Evolutionary conservation across 345 rosid genomes (phyloP), one percentile per base, ranked within the genome.

Genomic region (Ceriops decandra): DNA sequence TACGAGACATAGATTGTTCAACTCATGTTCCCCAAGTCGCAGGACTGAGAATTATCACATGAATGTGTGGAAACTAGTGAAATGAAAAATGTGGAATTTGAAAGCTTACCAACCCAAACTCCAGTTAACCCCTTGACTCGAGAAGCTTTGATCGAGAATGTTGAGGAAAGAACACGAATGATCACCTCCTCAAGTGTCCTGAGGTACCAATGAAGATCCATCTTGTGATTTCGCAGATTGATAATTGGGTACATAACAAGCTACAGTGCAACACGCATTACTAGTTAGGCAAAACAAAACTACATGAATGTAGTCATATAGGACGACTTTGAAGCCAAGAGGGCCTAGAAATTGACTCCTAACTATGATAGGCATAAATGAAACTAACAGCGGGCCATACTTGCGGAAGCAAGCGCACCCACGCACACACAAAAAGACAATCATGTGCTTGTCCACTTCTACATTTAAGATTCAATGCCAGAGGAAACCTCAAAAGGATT

Each of bases 171-270:
- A 70, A 85, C 88, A 72, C 95, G 88, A 69, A 91, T 85, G 62
- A 85, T 79, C 21, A 91, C 85, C 80, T 93, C 96, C 80, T 93
- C 96, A 67, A 89, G 96, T 65, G 84, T 83, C 82, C 98, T 85
- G 67, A 85, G 88, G 84, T 89, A 91, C 97, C 97, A 93, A 82
- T 93, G 90, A 71, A 93, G 92, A 83, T 87, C 96, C 92, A 83
- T 91, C 88, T 86, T 81, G 89, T 88, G 97, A 72, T 93, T 91
- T 68, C 91, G 80, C 26, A 93, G 88, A 77, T 89, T 86, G 78
- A 91, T 75, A 68, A 93, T 85, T 62, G 97, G 97, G 76, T 93
- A 91, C 93, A 89, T 81, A 69, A 89, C 90, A 20, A 93, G 79
- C 98, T 91, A 79, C 82, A 87, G 36, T 58, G 31, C 46, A 79